Percentiles rank a stretch among this genome's conserved stretches.
Evolutionary conservation across 1,284 basidiomycete genomes (phyloP).

Genomic region (Nidula niveotomentosa): DNA sequence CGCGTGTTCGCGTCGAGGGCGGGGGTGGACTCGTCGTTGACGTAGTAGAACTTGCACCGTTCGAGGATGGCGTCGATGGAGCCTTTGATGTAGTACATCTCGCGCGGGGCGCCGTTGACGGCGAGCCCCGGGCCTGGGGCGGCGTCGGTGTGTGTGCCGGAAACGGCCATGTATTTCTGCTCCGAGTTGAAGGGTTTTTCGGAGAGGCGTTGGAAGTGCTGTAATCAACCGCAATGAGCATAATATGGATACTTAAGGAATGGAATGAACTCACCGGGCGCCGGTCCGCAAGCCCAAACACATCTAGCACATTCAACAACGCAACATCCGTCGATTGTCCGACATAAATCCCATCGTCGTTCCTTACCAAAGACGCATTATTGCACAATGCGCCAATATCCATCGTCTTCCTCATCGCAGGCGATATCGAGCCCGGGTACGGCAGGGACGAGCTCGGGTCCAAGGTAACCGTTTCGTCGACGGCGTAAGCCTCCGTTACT

Average conservation of each 20-base stretch:
- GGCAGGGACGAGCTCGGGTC: slow-evolving; percentile 42
- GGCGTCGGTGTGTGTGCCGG: slow-evolving; percentile 56
- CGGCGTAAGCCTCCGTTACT: slow-evolving; percentile 84
- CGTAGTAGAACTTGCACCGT: slow-evolving; percentile 86
- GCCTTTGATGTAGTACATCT: slow-evolving; percentile 91
- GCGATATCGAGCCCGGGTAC: slow-evolving; percentile 36
- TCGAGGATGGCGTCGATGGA: slow-evolving; percentile 88
- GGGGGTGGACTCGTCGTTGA: slow-evolving; percentile 82
- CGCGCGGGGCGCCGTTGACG: slow-evolving; percentile 46
- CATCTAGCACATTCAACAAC: slow-evolving; percentile 78
- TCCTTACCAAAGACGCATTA: slow-evolving; percentile 64
- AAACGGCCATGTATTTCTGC: slow-evolving; percentile 90
- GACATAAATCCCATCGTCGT: slow-evolving; percentile 75
- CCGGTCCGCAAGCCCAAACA: slow-evolving; percentile 72
- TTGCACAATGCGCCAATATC: slow-evolving; percentile 74
- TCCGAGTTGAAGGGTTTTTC: slow-evolving; percentile 95
- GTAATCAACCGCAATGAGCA: too few species aligned
- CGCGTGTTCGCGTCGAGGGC: slow-evolving; percentile 70
- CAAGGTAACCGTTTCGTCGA: slow-evolving; percentile 80
- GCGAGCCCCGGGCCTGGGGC: slow-evolving; percentile 18
- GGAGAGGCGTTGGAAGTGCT: slow-evolving; percentile 57
- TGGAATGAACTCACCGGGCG: slow-evolving; percentile 51
- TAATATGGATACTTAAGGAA: neutral
- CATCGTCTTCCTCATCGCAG: slow-evolving; percentile 61
- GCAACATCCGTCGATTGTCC: slow-evolving; percentile 97